Conservation (phyloP, 2,329 filamentous ascomycete genomes). For the Elsinoe australis region DNA sequence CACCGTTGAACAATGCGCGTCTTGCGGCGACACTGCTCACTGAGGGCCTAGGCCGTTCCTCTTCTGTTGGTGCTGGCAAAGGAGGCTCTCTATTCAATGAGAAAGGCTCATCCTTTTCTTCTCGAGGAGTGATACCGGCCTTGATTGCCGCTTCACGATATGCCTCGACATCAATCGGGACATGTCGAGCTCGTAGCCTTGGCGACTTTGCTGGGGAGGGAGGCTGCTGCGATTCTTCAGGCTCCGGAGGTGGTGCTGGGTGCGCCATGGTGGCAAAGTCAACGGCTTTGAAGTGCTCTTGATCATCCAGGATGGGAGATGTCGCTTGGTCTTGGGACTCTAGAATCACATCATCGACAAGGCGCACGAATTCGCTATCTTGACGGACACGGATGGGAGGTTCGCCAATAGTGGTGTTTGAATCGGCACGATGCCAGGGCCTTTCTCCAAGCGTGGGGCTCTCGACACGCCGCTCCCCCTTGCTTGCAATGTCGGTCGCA, state of each 20-base stretch:
- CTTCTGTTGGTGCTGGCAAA: constrained; percentile 4
- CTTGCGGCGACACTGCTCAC: constrained; percentile 17
- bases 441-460: constrained; percentile 14
- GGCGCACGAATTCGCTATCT: constrained; percentile 7
- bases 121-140: constrained; percentile 4
- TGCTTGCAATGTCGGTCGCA: background rate
- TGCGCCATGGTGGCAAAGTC: background rate
- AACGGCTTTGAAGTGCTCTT: background rate
- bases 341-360: constrained; percentile 21
- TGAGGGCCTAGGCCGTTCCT: background rate
- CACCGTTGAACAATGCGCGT: constrained; percentile 19
- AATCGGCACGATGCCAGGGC: constrained; percentile 8
- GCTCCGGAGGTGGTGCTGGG: background rate
- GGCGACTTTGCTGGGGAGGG: constrained; percentile 13
- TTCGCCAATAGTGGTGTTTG: constrained; percentile 1
- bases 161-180: constrained; percentile 12
- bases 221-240: background rate
- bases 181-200: background rate
- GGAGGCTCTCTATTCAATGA: constrained; percentile 14
- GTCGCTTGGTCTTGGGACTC: constrained; percentile 25
- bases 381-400: background rate
- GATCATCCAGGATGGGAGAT: background rate
- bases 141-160: constrained; percentile 15
- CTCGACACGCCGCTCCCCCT: constrained; percentile 14
- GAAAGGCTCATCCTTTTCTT: constrained; percentile 13